Conservation (phyloP, 2,329 filamentous ascomycete species). For the Aurifilum marmelostoma region DNA sequence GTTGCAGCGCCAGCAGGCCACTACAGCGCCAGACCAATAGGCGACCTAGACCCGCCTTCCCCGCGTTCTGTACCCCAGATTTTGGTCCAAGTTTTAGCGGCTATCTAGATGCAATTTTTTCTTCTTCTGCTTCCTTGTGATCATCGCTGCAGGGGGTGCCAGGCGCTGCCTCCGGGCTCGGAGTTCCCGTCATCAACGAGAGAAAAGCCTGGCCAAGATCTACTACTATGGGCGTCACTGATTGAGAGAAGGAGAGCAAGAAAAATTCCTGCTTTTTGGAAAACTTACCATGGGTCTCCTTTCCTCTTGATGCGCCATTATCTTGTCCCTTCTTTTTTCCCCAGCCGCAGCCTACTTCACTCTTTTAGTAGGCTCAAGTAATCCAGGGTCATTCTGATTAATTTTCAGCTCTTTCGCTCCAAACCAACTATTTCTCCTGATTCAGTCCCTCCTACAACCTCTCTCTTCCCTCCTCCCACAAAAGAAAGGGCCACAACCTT, state of each 20-base stretch:
- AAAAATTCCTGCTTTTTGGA: slow-evolving; percentile 23
- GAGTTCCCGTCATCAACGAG: slow-evolving; percentile 10
- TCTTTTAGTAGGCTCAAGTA: neutral
- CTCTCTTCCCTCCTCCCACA: neutral
- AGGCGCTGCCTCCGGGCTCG: slow-evolving; percentile 15
- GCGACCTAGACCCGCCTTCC: slow-evolving; percentile 14
- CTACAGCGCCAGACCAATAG: slow-evolving; percentile 1
- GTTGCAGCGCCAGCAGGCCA: neutral
- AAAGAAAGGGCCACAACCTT: neutral
- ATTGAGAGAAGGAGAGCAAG: neutral
- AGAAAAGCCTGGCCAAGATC: slow-evolving; percentile 5
- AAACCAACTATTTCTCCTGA: no score
- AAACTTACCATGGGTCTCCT: neutral
- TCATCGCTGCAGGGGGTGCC: neutral
- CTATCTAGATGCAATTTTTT: neutral
- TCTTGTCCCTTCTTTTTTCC: neutral
- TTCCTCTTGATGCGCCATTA: slow-evolving; percentile 1
- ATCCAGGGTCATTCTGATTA: neutral
- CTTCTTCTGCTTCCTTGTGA: neutral
- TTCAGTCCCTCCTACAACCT: neutral
- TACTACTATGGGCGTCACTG: slow-evolving; percentile 23
- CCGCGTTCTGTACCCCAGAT: slow-evolving; percentile 18
- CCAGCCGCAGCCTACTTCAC: neutral
- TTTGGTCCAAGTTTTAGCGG: neutral
- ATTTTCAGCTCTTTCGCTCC: neutral